Base-by-base conservation (phyloP, 2,329 filamentous ascomycete species). In the Arthrinium puccinioides region DNA sequence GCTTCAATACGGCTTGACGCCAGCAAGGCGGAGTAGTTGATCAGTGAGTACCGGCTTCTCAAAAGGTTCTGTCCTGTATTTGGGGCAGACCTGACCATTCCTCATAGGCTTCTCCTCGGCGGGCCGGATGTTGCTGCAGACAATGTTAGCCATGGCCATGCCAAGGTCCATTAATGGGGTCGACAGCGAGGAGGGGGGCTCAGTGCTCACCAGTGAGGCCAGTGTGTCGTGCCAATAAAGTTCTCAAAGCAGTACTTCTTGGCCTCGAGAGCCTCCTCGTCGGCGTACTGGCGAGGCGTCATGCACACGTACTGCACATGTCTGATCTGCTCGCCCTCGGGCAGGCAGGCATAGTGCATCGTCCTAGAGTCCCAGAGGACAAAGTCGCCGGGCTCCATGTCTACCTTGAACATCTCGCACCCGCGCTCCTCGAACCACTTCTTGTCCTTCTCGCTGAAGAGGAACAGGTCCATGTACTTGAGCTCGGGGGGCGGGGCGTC, bases 361-460 rank as follows among this genome's bases (percentile, higher is more conserved):
- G 64, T 66, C 4, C 69, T 52, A 4, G 61, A 63, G 41, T 69
- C 66, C 67, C 66, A 67, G 6, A 69, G 50, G 5, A 68, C 55
- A 40, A 68, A 48, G 39, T 67, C 64, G 6, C 65, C 64, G 9
- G 62, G 59, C 13, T 62, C 64, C 15, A 58, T 49, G 33, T 55
- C 51, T 7, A 67, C 48, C 50, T 69, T 69, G 27, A 58, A 29
- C 6, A 60, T 38, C 38, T 59, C 54, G 43, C 57, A 63, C 0
- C 64, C 64, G 2, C 50, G 49, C 8, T 57, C 50, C 28, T 60
- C 41, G 35, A 66, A 67, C 63, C 64, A 68, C 25, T 60, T 49
- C n/a, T 67, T 48, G 35, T 67, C 61, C 20, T 64, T 55, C 9
- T 63, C 48, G 20, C 53, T 57, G 49, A 69, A 70, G 16, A 59